Base-by-base conservation (phyloP, 176 grass and related monocot genomes). In the Musa troglodytarum region DNA sequence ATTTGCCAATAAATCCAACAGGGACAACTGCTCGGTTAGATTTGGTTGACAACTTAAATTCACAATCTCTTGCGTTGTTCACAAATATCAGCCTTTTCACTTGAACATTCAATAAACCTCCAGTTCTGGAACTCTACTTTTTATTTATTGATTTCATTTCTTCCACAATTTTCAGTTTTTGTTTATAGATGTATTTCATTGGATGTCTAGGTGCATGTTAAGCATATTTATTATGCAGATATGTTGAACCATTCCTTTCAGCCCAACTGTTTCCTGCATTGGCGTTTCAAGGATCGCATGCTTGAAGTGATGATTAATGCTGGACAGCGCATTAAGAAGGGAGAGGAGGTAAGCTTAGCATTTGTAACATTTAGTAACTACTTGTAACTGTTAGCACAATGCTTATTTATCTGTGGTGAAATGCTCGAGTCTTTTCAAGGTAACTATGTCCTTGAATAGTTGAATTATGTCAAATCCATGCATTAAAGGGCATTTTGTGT, bases 261-360 rank as follows among this genome's bases (percentile, higher is more conserved):
- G 83, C 90, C 93, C 81, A 97, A 97, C 65, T 93, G 90, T 85
- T 97, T 97, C 73, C 81, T 97, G 58, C 94, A 97, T 80, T 93
- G 94, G 94, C 87, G 94, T 76, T 88, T 87, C 80, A 97, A 86
- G 81, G 90, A 97, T 81, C 83, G 94, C 63, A 90, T 97, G 88
- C 90, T 97, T 83, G 90, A 97, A 88, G 87, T 97, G 66, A 87
- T 97, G 90, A 93, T 97, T 75, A 97, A 97, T 87, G 87, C 90
- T 83, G 94, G 90, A 25, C 86, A 55, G 53, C 80, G 62, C 69
- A 62, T 97, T 72, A 93, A 87, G 78, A 90, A 90, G 88, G 94
- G 94, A 75, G 88, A 93, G 9, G 94, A 97, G 90, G 94, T 97
- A 88, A 74, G 67, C 10, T 77, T 68, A 70, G 9, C 19, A 52